Percentiles rank a stretch among this genome's conserved stretches.
These are phyloP conservation scores for Chenopodium suecicum DNA, from an alignment of 148 eudicot genomes.

Conservation along the genomic window DNA sequence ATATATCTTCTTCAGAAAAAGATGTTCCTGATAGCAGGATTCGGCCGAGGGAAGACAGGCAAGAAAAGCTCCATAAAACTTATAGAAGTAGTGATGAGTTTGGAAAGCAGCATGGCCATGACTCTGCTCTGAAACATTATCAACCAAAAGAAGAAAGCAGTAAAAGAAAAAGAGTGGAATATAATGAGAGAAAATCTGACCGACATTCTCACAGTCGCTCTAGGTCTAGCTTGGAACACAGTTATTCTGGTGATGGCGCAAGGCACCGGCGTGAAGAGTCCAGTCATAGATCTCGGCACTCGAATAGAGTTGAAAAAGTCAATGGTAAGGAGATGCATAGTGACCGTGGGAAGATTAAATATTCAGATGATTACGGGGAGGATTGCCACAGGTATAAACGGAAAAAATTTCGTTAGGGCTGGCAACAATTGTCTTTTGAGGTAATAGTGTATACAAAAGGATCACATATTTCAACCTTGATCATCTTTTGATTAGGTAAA, in stretches of 20 bases:
- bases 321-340: constrained; percentile 21
- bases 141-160: constrained; percentile 23
- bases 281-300: constrained; percentile 28
- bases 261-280: constrained; percentile 30
- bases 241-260: constrained; percentile 30
- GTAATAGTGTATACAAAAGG: constrained; percentile 48
- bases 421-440: constrained; percentile 34
- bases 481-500: constrained; percentile 23
- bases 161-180: constrained; percentile 31
- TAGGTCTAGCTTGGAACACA: constrained; percentile 34
- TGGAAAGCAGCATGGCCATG: constrained; percentile 32
- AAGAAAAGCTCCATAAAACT: constrained; percentile 33
- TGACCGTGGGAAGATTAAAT: constrained; percentile 37
- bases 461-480: constrained; percentile 20
- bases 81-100: constrained; percentile 28
- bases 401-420: constrained; percentile 45
- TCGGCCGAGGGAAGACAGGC: constrained; percentile 31
- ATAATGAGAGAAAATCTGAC: constrained; percentile 27
- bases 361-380: constrained; percentile 36
- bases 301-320: constrained; percentile 27
- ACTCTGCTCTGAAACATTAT: constrained; percentile 19
- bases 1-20: constrained; percentile 45
- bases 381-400: constrained; percentile 39
- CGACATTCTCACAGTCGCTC: constrained; percentile 31
- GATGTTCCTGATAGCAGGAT: constrained; percentile 26